A percentile compares a stretch with the other conserved stretches of the same genome.
Conservation (phyloP, 495 filamentous ascomycete genomes). For the Aspergillus sclerotioniger region DNA sequence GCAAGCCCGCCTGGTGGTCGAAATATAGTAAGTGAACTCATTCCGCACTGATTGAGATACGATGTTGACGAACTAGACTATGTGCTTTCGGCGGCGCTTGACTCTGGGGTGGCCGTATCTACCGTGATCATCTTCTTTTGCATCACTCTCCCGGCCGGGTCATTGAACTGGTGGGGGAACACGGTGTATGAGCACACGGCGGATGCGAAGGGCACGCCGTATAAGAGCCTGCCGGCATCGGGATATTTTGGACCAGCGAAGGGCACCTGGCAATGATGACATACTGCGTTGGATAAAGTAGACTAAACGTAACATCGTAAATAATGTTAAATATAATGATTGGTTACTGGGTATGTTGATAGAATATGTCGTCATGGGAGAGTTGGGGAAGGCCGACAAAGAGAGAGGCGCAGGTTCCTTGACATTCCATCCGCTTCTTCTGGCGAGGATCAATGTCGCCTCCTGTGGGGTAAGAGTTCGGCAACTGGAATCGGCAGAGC, state of each 20-base stretch:
- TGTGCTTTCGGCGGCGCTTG: constrained; percentile 58
- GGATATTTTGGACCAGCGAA: constrained; percentile 62
- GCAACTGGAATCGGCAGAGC: too few relatives aligned
- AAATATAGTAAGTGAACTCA: constrained; percentile 47
- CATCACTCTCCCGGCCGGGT: constrained; percentile 62
- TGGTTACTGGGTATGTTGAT: too few relatives aligned
- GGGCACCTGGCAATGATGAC: constrained; percentile 42
- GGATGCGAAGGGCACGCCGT: constrained; percentile 46
- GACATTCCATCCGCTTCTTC: too few relatives aligned
- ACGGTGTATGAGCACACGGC: constrained; percentile 45
- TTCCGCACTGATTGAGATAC: constrained; percentile 39
- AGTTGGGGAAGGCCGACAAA: too few relatives aligned
- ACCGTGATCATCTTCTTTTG: constrained; percentile 67
- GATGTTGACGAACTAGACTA: constrained; percentile 56
- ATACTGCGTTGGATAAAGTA: not conserved
- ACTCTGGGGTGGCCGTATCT: constrained; percentile 59
- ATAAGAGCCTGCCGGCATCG: constrained; percentile 31
- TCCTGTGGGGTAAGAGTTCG: too few relatives aligned
- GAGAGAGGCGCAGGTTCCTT: too few relatives aligned
- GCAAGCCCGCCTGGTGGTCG: constrained; percentile 65
- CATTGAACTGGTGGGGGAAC: constrained; percentile 70
- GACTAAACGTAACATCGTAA: not conserved
- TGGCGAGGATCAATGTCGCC: too few relatives aligned
- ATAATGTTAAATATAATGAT: not conserved
- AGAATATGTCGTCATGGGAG: too few relatives aligned